Base-by-base conservation (phyloP, 805 yeast species). In the Kodamaea hsintzibuensis region DNA sequence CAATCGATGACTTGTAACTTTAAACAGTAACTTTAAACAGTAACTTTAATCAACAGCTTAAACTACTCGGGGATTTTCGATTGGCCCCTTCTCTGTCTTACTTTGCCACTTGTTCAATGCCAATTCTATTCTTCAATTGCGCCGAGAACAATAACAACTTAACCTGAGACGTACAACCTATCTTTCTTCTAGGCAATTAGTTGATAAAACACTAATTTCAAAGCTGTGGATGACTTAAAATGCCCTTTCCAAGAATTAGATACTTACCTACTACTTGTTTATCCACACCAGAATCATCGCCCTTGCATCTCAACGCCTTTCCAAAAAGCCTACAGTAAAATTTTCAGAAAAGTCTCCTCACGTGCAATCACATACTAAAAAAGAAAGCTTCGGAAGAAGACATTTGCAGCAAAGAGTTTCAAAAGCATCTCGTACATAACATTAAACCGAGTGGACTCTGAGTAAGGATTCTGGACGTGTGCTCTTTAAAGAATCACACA, bases 221-320 rank as follows among this genome's bases (percentile, higher is more conserved):
- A 17, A 40, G 12, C 22, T 40, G 44, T 40, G 44, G 44, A 7
- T 19, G 39, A 37, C 39, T 37, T 37, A 12, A 40, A 40, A 40
- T 40, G 44, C 44, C 44, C 44, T 40, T 40, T 22, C 44, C 44
- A 40, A 40, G 44, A 40, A 40, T 40, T 17, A 22, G 25, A 22
- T 22, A 22, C 25, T 22, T 22, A n/a, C n/a, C n/a, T n/a, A n/a
- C 25, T 3, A 22, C 25, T 22, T 22, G 25, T 22, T 22, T 22
- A 22, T 30, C 35, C 35, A 30, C 35, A 30, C 35, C 5, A 30
- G 35, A 8, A 8, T 30, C 35, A 4, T 30, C 44, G 19, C 25
- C 44, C 6, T 16, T 17, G 17, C 25, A 8, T 40, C n/a, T 22
- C 8, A 17, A 16, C 19, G 44, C 44, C 44, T 40, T 40, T 13